Conservation (phyloP, 805 yeast genomes). For the Myxozyma lipomycoides region DNA sequence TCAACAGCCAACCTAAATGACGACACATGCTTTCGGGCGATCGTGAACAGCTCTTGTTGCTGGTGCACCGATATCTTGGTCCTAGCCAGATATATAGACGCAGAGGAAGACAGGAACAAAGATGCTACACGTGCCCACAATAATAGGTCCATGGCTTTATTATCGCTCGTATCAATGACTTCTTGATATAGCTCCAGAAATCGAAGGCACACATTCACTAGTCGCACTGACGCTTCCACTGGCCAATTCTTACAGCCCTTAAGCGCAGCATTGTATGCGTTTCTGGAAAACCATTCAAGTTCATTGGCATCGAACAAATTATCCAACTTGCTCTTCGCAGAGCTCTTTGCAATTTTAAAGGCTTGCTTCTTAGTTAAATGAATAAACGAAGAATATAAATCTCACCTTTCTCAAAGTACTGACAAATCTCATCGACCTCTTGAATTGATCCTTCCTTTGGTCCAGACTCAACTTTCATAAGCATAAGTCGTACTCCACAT, state of each 20-base stretch:
- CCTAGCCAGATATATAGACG: constrained; percentile 11
- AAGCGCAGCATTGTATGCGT: constrained; percentile 20
- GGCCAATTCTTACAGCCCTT: constrained; percentile 18
- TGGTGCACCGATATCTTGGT: constrained; percentile 1
- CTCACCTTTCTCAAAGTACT: constrained; percentile 15
- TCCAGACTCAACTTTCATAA: constrained; percentile 4
- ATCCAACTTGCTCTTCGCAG: neutral
- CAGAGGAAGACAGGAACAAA: constrained; percentile 9
- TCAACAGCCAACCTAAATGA: neutral
- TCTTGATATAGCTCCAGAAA: constrained; percentile 12
- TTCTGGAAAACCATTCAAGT: constrained; percentile 19
- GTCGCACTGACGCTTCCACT: constrained; percentile 10
- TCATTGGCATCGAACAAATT: constrained; percentile 9
- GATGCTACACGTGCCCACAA: constrained; percentile 5
- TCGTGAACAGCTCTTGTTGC: constrained; percentile 5
- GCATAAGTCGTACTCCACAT: constrained; percentile 15
- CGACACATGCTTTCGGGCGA: constrained; percentile 4
- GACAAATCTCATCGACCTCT: constrained; percentile 8
- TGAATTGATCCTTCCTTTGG: neutral
- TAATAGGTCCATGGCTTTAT: neutral
- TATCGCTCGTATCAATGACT: neutral
- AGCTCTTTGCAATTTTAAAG: constrained; percentile 4
- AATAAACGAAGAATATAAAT: neutral
- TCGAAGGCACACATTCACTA: constrained; percentile 12
- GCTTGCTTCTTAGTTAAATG: neutral